phyloP scores from a whole-genome alignment of 805 yeast genomes.

The Debaryomyces tyrocola region DNA sequence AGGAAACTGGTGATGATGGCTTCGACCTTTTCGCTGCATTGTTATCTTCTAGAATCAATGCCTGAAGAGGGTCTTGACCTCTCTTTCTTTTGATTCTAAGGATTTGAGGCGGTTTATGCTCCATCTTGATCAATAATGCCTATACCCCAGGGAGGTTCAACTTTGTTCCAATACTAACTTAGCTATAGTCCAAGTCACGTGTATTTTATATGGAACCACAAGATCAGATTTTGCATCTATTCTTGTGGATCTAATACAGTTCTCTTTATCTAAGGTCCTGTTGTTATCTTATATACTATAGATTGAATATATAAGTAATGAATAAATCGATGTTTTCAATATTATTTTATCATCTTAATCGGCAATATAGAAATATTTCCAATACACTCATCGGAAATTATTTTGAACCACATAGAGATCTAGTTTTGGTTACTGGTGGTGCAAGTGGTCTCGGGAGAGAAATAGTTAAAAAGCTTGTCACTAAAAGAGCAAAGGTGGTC shows the following conservation, averaged over 20 bases:
- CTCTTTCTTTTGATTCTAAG: conserved; percentile 86
- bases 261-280: too few species aligned
- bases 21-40: conserved; percentile 41
- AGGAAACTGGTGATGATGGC: conserved; percentile 26
- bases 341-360: conserved; percentile 15
- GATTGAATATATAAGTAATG: neutral
- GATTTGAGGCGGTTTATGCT: conserved; percentile 52
- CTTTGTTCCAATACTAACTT: too few species aligned
- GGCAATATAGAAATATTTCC: conserved; percentile 28
- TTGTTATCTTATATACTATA: too few species aligned
- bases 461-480: conserved; percentile 48
- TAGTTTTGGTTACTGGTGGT: conserved; percentile 84
- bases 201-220: neutral
- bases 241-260: neutral
- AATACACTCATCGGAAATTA: conserved; percentile 49
- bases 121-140: neutral
- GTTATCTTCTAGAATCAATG: conserved; percentile 53
- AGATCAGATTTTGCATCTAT: conserved; percentile 1
- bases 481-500: conserved; percentile 51
- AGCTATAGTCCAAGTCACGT: too few species aligned
- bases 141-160: neutral
- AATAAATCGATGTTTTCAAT: neutral
- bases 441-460: conserved; percentile 74
- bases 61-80: conserved; percentile 85
- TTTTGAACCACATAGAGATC: conserved; percentile 55